Conservation (phyloP, 176 grass and related monocot species). For the Cenchrus purpureus region DNA sequence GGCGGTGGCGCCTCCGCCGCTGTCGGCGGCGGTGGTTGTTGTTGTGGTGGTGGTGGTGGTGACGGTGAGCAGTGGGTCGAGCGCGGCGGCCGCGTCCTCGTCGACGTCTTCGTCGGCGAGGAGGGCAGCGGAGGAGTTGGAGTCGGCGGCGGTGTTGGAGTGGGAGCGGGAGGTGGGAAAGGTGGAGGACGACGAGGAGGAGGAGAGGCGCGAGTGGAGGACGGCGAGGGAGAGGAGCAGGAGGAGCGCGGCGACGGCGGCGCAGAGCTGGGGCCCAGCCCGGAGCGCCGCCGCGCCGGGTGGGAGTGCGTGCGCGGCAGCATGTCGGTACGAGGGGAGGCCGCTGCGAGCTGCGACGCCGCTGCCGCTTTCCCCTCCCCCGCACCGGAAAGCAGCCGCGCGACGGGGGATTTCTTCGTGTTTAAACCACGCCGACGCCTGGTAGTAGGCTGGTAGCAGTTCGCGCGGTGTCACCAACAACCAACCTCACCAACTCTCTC, state of each 20-base stretch:
- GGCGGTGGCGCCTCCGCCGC: not conserved
- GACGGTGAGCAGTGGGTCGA: conserved; percentile 46
- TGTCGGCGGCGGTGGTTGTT: not conserved
- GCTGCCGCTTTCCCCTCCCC: conserved; percentile 14
- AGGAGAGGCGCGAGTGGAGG: conserved; percentile 78
- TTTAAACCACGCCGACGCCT: conserved; percentile 43
- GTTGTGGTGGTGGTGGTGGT: conserved; percentile 14
- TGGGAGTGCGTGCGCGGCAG: conserved; percentile 71
- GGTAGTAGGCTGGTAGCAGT: conserved; percentile 16
- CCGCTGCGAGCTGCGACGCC: conserved; percentile 27
- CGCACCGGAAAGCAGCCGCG: conserved; percentile 21
- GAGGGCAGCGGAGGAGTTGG: conserved; percentile 33
- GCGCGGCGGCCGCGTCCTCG: conserved; percentile 27
- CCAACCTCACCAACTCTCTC: conserved; percentile 5
- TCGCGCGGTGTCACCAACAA: conserved; percentile 49
- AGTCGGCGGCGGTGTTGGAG: conserved; percentile 14
- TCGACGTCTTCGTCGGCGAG: conserved; percentile 53
- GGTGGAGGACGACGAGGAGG: conserved; percentile 39
- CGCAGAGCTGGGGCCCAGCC: conserved; percentile 72
- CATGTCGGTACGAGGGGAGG: conserved; percentile 35
- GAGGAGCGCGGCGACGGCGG: conserved; percentile 71
- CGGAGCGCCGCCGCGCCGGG: conserved; percentile 67
- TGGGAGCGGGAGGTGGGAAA: conserved; percentile 38
- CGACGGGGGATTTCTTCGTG: conserved; percentile 32
- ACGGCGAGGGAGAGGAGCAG: conserved; percentile 82